These are phyloP conservation scores for Themeda triandra DNA, from an alignment of 176 grass and related monocot genomes.

Conservation along the genomic window DNA sequence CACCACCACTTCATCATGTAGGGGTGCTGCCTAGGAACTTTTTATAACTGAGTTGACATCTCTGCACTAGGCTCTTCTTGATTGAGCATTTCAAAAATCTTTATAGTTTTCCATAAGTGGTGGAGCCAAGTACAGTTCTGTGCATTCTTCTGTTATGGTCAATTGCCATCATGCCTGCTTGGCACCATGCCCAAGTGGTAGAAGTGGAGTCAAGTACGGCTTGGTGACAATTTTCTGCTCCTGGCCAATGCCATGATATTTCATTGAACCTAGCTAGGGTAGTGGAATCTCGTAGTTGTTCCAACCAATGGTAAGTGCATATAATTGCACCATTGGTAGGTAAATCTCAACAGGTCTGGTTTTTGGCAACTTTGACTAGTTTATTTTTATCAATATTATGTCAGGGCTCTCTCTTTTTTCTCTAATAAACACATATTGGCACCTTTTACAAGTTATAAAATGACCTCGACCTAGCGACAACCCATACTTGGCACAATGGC, in stretches of 20 bases:
- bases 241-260: slow-evolving; percentile 16
- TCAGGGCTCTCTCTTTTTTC: not conserved
- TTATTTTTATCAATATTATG: not conserved
- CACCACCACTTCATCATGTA: slow-evolving; percentile 36
- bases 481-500: not conserved
- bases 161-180: slow-evolving; percentile 42
- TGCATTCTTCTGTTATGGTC: slow-evolving; percentile 35
- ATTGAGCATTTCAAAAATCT: slow-evolving; percentile 36
- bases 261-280: slow-evolving; percentile 29
- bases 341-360: not conserved
- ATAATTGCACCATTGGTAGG: slow-evolving; percentile 11
- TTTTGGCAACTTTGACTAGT: not conserved
- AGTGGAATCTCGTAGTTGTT: slow-evolving; percentile 35
- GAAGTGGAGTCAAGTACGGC: slow-evolving; percentile 31
- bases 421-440: not conserved
- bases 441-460: too few species aligned
- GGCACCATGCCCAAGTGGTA: slow-evolving; percentile 29
- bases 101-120: slow-evolving; percentile 42
- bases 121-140: slow-evolving; percentile 52
- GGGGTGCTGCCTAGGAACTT: slow-evolving; percentile 19
- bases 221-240: slow-evolving; percentile 23
- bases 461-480: too few species aligned
- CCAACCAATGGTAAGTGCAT: slow-evolving; percentile 5
- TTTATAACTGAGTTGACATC: too few species aligned
- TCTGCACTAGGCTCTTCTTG: slow-evolving; percentile 27